Base-by-base conservation (phyloP, 2,329 filamentous ascomycete species). In the Pseudogymnoascus sp. region DNA sequence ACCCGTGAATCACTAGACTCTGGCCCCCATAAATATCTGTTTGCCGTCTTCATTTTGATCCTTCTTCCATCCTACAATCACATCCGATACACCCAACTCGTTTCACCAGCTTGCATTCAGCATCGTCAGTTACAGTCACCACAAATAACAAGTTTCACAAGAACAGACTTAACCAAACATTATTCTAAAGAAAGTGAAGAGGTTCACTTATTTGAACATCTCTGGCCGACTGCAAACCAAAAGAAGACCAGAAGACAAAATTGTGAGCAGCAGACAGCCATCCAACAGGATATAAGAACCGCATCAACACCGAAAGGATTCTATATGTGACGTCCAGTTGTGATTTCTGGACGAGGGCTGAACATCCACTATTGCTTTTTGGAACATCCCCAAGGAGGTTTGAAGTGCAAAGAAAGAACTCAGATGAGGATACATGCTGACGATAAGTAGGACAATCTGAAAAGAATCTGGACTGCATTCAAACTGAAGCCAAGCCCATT, bases 141-240 rank as follows among this genome's bases (percentile, higher is more conserved):
- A 57, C 51, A 57, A 57, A 36, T 26, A 57, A 18, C 47, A 31
- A 57, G n/a, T 57, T 57, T 57, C 26, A 57, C 26, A 34, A 57
- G 26, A 57, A 18, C 51, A 57, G 51, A 34, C 29, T 57, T 21
- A 57, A 7, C 29, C 51, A 57, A 57, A 34, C 51, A 57, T 57
- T n/a, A 57, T 34, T 18, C 29, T 21, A 57, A 34, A 34, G 5
- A 21, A 57, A 21, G 26, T 54, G 26, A 54, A 18, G n/a, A 18
- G 29, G n/a, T 57, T 57, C 51, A 57, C 29, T 36, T 36, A 34
- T 34, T 57, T 7, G n/a, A 57, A 57, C 29, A 36, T 57, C 51
- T 18, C n/a, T 57, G n/a, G 10, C 16, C 5, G 4, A 14, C 51
- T 34, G 29, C 16, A 16, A 57, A 21, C 16, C 29, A 18, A 34